phyloP scores from a whole-genome alignment of 352 stramenopile species.

The Phytophthora melonis region DNA sequence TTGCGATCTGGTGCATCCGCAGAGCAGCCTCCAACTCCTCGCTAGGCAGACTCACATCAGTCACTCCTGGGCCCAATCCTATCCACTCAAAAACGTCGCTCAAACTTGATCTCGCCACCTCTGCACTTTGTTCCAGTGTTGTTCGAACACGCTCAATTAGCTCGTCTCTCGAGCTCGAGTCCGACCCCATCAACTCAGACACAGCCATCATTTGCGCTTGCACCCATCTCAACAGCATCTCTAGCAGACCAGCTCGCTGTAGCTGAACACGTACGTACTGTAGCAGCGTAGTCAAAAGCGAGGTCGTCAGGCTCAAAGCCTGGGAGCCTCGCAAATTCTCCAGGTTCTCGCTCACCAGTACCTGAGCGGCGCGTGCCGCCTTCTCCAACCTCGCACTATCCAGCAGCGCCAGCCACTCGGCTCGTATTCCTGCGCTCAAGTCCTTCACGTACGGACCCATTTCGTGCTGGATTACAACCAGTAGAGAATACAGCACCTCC shows the following conservation, averaged over 20 bases:
- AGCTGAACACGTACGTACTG: slow-evolving; percentile 8
- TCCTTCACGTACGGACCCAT: not conserved
- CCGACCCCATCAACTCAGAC: slow-evolving; percentile 10
- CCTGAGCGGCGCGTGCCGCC: slow-evolving; percentile 10
- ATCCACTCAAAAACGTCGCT: slow-evolving; percentile 24
- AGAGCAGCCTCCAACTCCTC: slow-evolving; percentile 26
- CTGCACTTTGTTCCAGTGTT: not conserved
- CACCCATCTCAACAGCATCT: slow-evolving; percentile 19
- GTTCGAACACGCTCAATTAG: slow-evolving; percentile 7
- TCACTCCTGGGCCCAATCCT: slow-evolving; percentile 17
- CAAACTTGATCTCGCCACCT: slow-evolving; percentile 14
- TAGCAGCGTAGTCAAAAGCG: slow-evolving; percentile 8
- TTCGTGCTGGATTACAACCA: slow-evolving; percentile 3
- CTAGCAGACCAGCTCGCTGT: slow-evolving; percentile 8
- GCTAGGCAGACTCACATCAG: slow-evolving; percentile 20
- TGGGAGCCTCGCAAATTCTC: not conserved
- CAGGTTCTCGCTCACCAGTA: slow-evolving; percentile 9
- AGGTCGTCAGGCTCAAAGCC: not conserved
- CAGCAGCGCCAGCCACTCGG: slow-evolving; percentile 15
- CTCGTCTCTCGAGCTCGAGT: not conserved
- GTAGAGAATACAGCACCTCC: slow-evolving; percentile 5
- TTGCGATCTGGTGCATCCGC: slow-evolving; percentile 13
- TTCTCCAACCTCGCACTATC: slow-evolving; percentile 10
- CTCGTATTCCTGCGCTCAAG: not conserved
- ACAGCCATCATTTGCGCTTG: slow-evolving; percentile 2